phyloP scores from a whole-genome alignment of 441 rosid species.

The Melastoma candidum region DNA sequence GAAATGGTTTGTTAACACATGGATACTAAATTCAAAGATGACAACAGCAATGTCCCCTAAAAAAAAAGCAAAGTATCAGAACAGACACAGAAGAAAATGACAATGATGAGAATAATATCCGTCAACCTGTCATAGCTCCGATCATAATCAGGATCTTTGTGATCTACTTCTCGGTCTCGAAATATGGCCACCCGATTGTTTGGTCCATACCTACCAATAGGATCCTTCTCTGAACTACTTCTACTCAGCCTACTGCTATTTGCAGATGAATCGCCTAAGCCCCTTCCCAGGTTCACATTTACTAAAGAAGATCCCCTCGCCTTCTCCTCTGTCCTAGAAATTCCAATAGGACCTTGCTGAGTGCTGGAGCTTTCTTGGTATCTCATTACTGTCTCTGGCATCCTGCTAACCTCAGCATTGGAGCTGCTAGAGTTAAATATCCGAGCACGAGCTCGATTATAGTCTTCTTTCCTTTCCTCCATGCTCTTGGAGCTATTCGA shows the following conservation, averaged over 20 bases:
- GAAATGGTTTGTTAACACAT: too few species aligned
- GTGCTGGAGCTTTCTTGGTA: slow-evolving; percentile 32
- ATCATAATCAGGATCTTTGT: slow-evolving; percentile 79
- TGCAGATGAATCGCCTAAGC: slow-evolving; percentile 40
- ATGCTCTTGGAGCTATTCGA: slow-evolving; percentile 51
- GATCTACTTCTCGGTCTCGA: slow-evolving; percentile 73
- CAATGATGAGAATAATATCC: neutral
- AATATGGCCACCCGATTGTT: slow-evolving; percentile 65
- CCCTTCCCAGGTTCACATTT: slow-evolving; percentile 36
- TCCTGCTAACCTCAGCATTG: slow-evolving; percentile 21
- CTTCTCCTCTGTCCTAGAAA: slow-evolving; percentile 41
- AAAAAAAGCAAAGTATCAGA: slow-evolving; percentile 4
- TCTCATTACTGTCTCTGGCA: slow-evolving; percentile 36
- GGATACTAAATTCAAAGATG: neutral
- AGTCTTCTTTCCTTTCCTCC: slow-evolving; percentile 84
- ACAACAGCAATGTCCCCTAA: neutral
- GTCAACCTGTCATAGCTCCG: slow-evolving; percentile 64
- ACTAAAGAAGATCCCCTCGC: slow-evolving; percentile 19
- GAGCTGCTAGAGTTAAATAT: slow-evolving; percentile 46
- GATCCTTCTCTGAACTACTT: slow-evolving; percentile 59
- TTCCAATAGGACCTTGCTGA: slow-evolving; percentile 27
- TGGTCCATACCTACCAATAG: slow-evolving; percentile 42
- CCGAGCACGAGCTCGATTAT: slow-evolving; percentile 72
- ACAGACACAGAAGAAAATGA: neutral
- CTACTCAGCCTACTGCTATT: slow-evolving; percentile 43